These are phyloP conservation scores for Colletotrichum sp. DNA, from an alignment of 2,329 filamentous ascomycete genomes.

Conservation along the genomic window DNA sequence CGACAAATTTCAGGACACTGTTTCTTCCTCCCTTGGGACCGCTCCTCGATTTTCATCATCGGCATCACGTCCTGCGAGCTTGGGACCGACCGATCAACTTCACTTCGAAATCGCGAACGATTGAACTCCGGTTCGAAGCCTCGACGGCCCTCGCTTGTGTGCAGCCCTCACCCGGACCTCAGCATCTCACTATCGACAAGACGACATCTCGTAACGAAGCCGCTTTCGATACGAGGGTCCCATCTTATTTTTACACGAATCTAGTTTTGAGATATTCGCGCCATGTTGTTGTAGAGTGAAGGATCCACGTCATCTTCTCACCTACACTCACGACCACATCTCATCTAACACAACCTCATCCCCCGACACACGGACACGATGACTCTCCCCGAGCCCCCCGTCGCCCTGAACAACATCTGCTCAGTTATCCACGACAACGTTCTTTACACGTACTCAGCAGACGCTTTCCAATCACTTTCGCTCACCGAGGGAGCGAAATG, in stretches of 20 bases:
- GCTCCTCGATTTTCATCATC: conserved; percentile 13
- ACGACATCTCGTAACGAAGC: background rate
- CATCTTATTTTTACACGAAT: background rate
- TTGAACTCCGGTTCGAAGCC: background rate
- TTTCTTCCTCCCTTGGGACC: conserved; percentile 2
- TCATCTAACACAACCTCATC: background rate
- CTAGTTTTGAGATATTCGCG: background rate
- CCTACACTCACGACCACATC: background rate
- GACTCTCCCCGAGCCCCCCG: conserved; percentile 73
- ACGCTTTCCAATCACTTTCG: conserved; percentile 76
- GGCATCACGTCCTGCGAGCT: background rate
- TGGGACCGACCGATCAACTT: background rate
- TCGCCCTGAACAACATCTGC: conserved; percentile 78
- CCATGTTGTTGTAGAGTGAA: conserved; percentile 14
- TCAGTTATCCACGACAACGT: conserved; percentile 81
- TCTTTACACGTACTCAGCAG: conserved; percentile 81
- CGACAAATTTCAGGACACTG: background rate
- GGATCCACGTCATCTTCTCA: background rate
- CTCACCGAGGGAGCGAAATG: conserved; percentile 75
- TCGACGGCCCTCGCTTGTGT: background rate
- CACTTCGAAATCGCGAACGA: background rate
- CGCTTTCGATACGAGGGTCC: background rate
- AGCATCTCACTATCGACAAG: background rate
- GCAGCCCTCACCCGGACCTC: background rate
- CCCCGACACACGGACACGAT: conserved; percentile 48